A percentile compares a stretch with the other conserved stretches of the same genome.
These are phyloP conservation scores for Plasmodium adleri DNA, from an alignment of 169 alveolate species.

Conservation along the genomic window DNA sequence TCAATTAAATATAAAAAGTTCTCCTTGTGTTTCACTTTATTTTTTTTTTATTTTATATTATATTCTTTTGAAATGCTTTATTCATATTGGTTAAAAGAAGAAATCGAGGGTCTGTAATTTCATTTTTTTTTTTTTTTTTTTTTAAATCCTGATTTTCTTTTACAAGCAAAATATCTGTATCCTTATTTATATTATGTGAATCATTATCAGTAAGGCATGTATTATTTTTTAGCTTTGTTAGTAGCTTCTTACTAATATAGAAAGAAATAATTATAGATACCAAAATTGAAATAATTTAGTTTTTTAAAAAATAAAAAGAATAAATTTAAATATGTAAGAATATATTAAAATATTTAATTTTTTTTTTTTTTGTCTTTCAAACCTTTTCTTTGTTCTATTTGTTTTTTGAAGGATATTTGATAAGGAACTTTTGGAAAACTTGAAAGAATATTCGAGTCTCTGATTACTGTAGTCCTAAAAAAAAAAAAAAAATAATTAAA, in stretches of 20 bases:
- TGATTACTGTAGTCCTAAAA: slow-evolving; percentile 62
- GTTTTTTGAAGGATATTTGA: not conserved
- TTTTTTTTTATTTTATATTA: slow-evolving; percentile 17
- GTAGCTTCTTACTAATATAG: not conserved
- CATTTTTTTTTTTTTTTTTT: slow-evolving; percentile 22
- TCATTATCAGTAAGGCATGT: slow-evolving; percentile 3
- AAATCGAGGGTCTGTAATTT: slow-evolving; percentile 54
- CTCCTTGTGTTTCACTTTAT: too few relatives aligned
- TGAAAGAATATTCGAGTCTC: slow-evolving; percentile 54
- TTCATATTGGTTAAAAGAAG: slow-evolving; percentile 70
- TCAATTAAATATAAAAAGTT: too few relatives aligned
- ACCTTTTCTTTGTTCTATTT: slow-evolving; percentile 16
- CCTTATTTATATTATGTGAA: not conserved
- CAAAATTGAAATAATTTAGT: not conserved
- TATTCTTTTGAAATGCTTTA: slow-evolving; percentile 68
- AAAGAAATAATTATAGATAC: not conserved
- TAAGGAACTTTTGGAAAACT: slow-evolving; percentile 27
- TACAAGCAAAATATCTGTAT: not conserved
- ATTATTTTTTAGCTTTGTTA: not conserved
- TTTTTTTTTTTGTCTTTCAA: not conserved
- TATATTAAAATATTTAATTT: slow-evolving; percentile 6
- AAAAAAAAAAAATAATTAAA: slow-evolving; percentile 3
- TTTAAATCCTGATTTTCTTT: not conserved
- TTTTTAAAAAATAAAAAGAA: not conserved
- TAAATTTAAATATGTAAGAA: not conserved